Evolutionary conservation across 106 monocot species (phyloP), one percentile per base, ranked within the genome.

Genomic region (Alisma plantagoaquatica): DNA sequence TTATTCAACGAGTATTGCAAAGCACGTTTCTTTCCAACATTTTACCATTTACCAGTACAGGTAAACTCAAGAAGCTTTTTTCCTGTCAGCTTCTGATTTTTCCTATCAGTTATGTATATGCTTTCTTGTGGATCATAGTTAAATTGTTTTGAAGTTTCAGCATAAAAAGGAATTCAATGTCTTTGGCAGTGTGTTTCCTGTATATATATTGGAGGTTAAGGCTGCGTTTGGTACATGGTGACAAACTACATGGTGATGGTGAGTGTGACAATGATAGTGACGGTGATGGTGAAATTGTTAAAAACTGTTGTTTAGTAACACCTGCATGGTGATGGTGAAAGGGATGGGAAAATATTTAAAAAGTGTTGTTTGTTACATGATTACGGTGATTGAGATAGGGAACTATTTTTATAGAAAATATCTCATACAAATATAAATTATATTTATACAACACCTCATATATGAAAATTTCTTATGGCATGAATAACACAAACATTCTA

Each of bases 1-100:
- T 62, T 86, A 59, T 81, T 80, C 24, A 86, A 81, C 47, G 80
- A 86, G 43, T 81, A 81, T 60, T 80, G 76, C 73, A 86, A 86
- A 57, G 31, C 60, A 1, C 75, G 77, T 28, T 86, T 86, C 66
- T 63, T 70, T 46, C 73, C 85, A 22, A 58, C 80, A 43, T 86
- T 86, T 46, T 27, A 18, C 46, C 56, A 46, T 46, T 56, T 11
- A 35, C 53, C 80, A 9, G 41, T 80, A 27, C 73, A 86, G 73
- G 85, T 77, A 28, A 38, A n/a, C n/a, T n/a, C n/a, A n/a, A n/a
- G n/a, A 38, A 38, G 14, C 6, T 38, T 14, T 7, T 6, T 38
- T 38, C 35, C 35, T 38, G 35, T 38, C 35, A 14, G 6, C 14
- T 7, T 38, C 14, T 38, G 35, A 38, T 7, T 7, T 38, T 7